Conservation (phyloP, 2,329 filamentous ascomycete genomes). For the Bipolaris victoriae region DNA sequence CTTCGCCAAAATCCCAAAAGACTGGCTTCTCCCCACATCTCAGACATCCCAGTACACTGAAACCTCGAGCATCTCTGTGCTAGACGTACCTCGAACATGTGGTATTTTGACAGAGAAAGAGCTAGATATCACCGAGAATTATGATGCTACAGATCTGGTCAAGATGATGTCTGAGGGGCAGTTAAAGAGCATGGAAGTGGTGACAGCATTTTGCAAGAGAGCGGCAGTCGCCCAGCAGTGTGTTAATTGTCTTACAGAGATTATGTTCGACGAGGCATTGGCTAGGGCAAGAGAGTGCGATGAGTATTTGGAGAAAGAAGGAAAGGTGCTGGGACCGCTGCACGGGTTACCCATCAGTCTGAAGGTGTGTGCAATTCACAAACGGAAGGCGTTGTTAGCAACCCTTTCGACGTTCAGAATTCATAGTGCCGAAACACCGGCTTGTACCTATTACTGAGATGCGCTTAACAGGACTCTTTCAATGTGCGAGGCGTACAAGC, state of each 20-base stretch:
- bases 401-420: background rate
- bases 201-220: conserved; percentile 60
- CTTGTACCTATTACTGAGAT: background rate
- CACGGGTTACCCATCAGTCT: conserved; percentile 63
- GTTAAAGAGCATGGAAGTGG: conserved; percentile 51
- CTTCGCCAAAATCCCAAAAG: conserved; percentile 38
- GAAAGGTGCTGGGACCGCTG: conserved; percentile 56
- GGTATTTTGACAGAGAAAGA: conserved; percentile 42
- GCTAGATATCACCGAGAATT: conserved; percentile 43
- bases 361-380: conserved; percentile 48
- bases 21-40: conserved; percentile 40
- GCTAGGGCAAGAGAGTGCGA: conserved; percentile 49
- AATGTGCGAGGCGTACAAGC: conserved; percentile 64
- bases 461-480: conserved; percentile 60
- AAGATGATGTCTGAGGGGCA: conserved; percentile 31
- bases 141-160: conserved; percentile 44
- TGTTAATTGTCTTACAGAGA: conserved; percentile 55
- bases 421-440: background rate
- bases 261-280: conserved; percentile 52
- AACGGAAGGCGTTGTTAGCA: background rate
- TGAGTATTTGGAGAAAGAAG: conserved; percentile 43
- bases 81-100: conserved; percentile 39
- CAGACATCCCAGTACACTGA: conserved; percentile 26
- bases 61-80: conserved; percentile 32
- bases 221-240: conserved; percentile 65